Evolutionary conservation across 306 rosid genomes (phyloP), one percentile per base, ranked within the genome.

Genomic region (Cucumis cinereus): DNA sequence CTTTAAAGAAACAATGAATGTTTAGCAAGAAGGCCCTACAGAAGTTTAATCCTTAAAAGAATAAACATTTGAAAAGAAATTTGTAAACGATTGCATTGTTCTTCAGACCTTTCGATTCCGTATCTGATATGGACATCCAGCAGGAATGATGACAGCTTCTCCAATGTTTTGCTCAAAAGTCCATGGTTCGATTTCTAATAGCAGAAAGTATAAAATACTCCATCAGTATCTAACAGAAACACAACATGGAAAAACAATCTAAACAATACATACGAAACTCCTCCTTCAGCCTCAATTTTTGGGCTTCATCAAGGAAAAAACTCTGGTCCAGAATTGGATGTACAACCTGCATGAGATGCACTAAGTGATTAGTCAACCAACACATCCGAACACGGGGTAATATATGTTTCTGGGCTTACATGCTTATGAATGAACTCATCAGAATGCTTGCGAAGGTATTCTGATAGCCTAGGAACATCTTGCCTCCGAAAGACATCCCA

Each of bases 51-150:
- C 38, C 66, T 49, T 41, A 49, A 73, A 36, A 43, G 40, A 23
- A 28, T 14, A 56, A 20, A 38, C 20, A 43, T 24, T 11, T 4
- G 35, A 63, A n/a, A 55, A 26, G 9, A 61, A 62, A 11, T 52
- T 71, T 17, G 9, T 43, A 47, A 55, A 26, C 7, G n/a, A 26
- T 19, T 35, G 58, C 30, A 60, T 15, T 41, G 10, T 35, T 43
- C 78, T 78, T 79, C 43, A 75, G 67, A 93, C 99, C 99, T 95
- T 90, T 49, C 96, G 85, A 87, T 83, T 89, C 78, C 87, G 88
- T 71, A 92, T 95, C 86, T 95, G 99, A 81, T 95, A 90, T 16
- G 99, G 98, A 75, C 98, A 95, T 81, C 99, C 99, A 70, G 99
- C 95, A 12, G 99, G 99, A 83, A 95, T 85, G 75, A 95, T 88